Base-by-base conservation (phyloP, 2,329 filamentous ascomycete species). In the Ambrosiella xylebori region DNA sequence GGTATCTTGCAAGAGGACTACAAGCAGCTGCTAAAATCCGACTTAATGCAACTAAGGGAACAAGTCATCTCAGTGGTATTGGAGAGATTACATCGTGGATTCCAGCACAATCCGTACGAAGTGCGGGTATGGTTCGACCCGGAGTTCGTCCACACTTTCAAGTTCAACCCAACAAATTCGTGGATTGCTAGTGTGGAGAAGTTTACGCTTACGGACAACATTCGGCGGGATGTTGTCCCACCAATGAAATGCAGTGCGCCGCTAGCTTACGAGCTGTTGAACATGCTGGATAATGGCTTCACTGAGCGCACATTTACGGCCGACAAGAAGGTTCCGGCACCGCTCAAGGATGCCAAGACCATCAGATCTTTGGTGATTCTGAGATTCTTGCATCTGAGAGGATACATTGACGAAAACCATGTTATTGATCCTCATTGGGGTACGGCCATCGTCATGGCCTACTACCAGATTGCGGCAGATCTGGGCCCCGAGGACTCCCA, bases 321-420 rank as follows among this genome's bases (percentile, higher is more conserved):
- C 73, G 64, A 5, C 44, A 15, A 47, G 44, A 13, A 47, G n/a
- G 44, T 5, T 47, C 11, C 19, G 44, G 66, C 70, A 12, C 79
- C 84, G n/a, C 79, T 84, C 62, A 77, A 85, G 54, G 75, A 74
- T 19, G 67, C 70, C 13, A 86, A 93, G 65, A 78, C 91, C 57
- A 72, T 88, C 57, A 70, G 76, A 7, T 80, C 80, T 15, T 87
- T 95, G 64, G 80, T 84, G 6, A 77, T 91, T 60, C 96, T 88
- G 85, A 81, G 89, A 58, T 93, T 96, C 70, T 76, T 98, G 19
- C 88, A 95, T 66, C 76, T 97, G 54, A 82, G 90, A 60, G 89
- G 85, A 27, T 98, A 96, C 65, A 76, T 95, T 52, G 81, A 93
- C 64, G 76, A 82, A 55, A 75, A 79, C 53, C 91, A 97, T 69